Base-by-base conservation (phyloP, 371 early-diverging fungal species). In the Mortierella sp. region DNA sequence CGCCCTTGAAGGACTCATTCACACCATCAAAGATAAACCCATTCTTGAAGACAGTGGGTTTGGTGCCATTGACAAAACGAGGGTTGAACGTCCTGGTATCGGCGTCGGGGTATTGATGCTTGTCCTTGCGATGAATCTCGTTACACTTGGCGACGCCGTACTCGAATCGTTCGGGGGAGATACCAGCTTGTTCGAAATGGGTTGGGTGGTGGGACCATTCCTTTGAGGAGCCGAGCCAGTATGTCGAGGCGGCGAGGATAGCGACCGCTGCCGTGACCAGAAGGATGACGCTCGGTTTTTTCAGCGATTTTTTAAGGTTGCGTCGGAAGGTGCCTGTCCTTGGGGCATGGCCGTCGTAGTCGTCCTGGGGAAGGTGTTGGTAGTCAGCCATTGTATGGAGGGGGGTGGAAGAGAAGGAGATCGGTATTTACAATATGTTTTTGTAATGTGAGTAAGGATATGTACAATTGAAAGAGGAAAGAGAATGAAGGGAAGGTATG, bases 1-100 rank as follows among this genome's bases (percentile, higher is more conserved):
- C 93, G 73, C 86, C 78, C n/a, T 83, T 38, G 70, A 88, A 75
- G 8, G 89, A 75, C 21, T 84, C 76, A 11, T 88, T 79, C 9
- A 74, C 75, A 1, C 93, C 93, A 60, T 93, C 91, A 38, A 91
- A 75, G 47, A 94, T 82, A 72, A 85, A 89, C 6, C 91, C 95
- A 74, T 92, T 90, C 52, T 82, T 89, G 74, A 93, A 89, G 44
- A 93, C 75, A 4, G 90, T 47, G 24, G 81, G 81, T 10, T 77
- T 60, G 5, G 89, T 88, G 24, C 81, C 85, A 4, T 81, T 81
- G 42, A 81, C 81, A 45, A 76, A 81, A 8, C 81, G 81, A 42
- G 76, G 76, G 55, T 92, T 92, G 50, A 88, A 74, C 14, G 82
- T 80, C n/a, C 91, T 79, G 26, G 55, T 74, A 54, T 81, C 84